Base-by-base conservation (phyloP, 129 eudicot genomes). In the Arctium lappa region DNA sequence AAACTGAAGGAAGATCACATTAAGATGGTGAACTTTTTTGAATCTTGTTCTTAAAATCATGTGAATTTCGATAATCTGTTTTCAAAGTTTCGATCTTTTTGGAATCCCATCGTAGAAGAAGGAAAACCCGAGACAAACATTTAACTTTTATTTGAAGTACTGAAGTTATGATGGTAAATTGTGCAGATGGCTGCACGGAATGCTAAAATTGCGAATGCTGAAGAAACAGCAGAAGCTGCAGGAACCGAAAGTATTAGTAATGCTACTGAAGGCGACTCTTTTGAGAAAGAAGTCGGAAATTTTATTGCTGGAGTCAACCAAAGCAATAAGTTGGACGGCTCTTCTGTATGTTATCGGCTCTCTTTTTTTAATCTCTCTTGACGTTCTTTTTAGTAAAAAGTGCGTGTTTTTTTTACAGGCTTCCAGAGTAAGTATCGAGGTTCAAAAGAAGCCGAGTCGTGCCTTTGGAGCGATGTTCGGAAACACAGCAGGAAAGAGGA, bases 401-500 rank as follows among this genome's bases (percentile, higher is more conserved):
- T 70, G 50, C 1, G 53, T 46, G 69, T 70, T 32, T 31, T 16
- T 63, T 44, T 34, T 40, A 74, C 84, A 96, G 98, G 86, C 79
- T 73, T 82, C 93, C 48, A 92, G 86, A 84, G 95, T 88, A 75
- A 96, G 93, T 75, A 90, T 96, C 44, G 87, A 88, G 89, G 89
- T 87, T 81, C 86, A 90, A 40, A 96, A 92, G 88, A 91, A 90
- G 81, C 97, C 99, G 11, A 89, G 84, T 73, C 87, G 95, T 74
- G 97, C 90, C 78, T 92, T 96, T 87, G 99, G 98, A 82, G 92
- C 97, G 22, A 74, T 96, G 83, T 90, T 93, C 7, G 98, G 98
- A 42, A 88, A 78, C 72, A 73, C 95, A 71, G 79, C 92, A n/a
- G 86, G 91, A 27, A 96, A 93, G 83, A 85, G 94, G 85, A 96